Evolutionary conservation across 1,139 yeast species (phyloP), one percentile per base, ranked within the genome.

Genomic region (Geotrichum bryndzae): DNA sequence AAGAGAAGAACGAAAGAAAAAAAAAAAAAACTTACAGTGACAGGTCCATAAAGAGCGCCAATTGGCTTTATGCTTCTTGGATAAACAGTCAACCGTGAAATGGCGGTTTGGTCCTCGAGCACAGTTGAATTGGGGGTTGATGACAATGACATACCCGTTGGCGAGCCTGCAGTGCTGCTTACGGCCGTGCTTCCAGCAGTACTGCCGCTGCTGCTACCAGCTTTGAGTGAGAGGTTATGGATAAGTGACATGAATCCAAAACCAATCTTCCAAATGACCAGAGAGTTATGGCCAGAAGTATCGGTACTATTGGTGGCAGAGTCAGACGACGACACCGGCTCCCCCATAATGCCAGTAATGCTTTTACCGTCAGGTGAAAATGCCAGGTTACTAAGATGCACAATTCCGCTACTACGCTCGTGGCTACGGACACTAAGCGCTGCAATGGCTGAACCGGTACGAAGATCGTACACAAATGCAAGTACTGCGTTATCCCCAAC

Each of bases 331-430:
- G 48, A 1, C n/a, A n/a, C n/a, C 48, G 51, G 41, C 27, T 52
- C 29, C 10, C 52, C 60, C 15, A 67, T 33, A 18, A 65, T 22
- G 2, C 68, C 70, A 0, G 70, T 69, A 15, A 70, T 45, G 38
- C 65, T 61, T 53, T 64, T 68, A 11, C 72, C 73, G 51, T 70
- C 70, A 1, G 70, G 66, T 4, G 71, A 67, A 57, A 70, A 70
- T 54, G 56, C 62, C 57, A 58, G 54, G 58, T 51, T 52, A 38
- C 50, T 18, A 61, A 23, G 27, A 50, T 56, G 56, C 41, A 54
- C 8, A 60, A 35, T 51, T 29, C 52, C 45, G 48, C 38, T 41
- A 13, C 27, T 18, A 6, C 27, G 29, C 11, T 35, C 23, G 46
- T 29, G n/a, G 6, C 53, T 29, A 62, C 38, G 51, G 35, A 53